These are phyloP conservation scores for Cutaneotrichosporon spelunceum DNA, from an alignment of 1,284 basidiomycete species.

Conservation along the genomic window DNA sequence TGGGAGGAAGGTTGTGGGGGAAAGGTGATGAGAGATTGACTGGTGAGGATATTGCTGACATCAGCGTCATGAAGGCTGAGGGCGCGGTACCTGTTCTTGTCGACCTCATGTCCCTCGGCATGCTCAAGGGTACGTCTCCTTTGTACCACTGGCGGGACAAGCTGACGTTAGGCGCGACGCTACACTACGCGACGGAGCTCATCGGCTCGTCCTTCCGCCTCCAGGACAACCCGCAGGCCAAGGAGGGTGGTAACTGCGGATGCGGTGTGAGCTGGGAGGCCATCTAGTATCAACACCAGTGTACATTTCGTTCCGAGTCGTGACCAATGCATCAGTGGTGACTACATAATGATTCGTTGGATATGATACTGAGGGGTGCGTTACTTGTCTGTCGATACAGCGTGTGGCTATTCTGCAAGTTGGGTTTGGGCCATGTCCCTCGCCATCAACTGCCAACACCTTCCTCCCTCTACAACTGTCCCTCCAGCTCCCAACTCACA, in stretches of 20 bases:
- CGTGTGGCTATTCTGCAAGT: not conserved
- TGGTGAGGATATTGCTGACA: not conserved
- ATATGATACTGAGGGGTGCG: not conserved
- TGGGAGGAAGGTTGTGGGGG: not conserved
- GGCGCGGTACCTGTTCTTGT: conserved; percentile 46
- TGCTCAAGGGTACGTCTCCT: conserved; percentile 38
- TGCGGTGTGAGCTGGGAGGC: conserved; percentile 56
- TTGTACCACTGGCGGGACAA: too few relatives aligned
- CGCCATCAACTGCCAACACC: not conserved
- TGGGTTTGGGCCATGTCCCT: not conserved
- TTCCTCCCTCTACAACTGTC: not conserved
- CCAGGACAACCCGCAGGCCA: conserved; percentile 56
- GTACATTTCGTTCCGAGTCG: not conserved
- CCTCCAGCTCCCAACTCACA: conserved; percentile 51
- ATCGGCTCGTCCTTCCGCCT: conserved; percentile 58
- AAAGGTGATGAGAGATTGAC: not conserved
- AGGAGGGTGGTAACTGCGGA: conserved; percentile 57
- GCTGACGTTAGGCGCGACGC: conserved; percentile 47
- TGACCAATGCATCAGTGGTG: not conserved
- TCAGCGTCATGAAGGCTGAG: conserved; percentile 5
- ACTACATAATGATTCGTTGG: not conserved
- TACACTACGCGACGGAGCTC: conserved; percentile 59
- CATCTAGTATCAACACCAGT: not conserved
- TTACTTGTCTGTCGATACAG: not conserved
- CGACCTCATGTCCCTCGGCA: conserved; percentile 48